These are phyloP conservation scores for Babesia caballi DNA, from an alignment of 169 alveolate genomes.

Conservation along the genomic window DNA sequence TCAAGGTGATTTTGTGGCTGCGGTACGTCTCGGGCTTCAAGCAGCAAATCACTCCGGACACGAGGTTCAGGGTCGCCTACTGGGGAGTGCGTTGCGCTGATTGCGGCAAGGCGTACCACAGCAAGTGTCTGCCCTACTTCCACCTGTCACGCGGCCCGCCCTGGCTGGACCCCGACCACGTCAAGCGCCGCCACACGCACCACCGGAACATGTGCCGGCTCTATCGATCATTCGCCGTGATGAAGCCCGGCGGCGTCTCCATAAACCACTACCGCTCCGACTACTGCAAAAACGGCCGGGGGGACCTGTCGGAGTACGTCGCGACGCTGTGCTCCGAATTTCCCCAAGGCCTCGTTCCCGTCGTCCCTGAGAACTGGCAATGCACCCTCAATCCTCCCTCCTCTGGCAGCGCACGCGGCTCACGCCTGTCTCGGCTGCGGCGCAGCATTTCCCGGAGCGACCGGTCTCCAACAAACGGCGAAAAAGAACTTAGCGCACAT, in stretches of 20 bases:
- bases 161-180: neutral
- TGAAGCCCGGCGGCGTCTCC: neutral
- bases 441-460: no score
- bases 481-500: no score
- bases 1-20: slow-evolving; percentile 31
- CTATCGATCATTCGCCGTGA: neutral
- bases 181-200: neutral
- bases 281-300: neutral
- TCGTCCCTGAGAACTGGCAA: neutral
- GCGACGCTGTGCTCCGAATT: neutral
- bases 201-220: slow-evolving; percentile 14
- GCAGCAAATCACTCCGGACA: neutral
- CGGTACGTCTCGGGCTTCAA: slow-evolving; percentile 12
- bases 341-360: neutral
- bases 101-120: slow-evolving; percentile 41
- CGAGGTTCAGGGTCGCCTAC: slow-evolving; percentile 23
- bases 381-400: no score
- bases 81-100: slow-evolving; percentile 48
- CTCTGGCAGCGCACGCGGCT: no score
- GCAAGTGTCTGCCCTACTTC: slow-evolving; percentile 34
- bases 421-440: no score
- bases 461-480: no score
- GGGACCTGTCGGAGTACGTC: neutral
- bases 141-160: slow-evolving; percentile 38
- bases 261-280: slow-evolving; percentile 3